A percentile compares a stretch with the other conserved stretches of the same genome.
phyloP scores from a whole-genome alignment of 1,139 yeast species.

The Geotrichum macrosporum region DNA sequence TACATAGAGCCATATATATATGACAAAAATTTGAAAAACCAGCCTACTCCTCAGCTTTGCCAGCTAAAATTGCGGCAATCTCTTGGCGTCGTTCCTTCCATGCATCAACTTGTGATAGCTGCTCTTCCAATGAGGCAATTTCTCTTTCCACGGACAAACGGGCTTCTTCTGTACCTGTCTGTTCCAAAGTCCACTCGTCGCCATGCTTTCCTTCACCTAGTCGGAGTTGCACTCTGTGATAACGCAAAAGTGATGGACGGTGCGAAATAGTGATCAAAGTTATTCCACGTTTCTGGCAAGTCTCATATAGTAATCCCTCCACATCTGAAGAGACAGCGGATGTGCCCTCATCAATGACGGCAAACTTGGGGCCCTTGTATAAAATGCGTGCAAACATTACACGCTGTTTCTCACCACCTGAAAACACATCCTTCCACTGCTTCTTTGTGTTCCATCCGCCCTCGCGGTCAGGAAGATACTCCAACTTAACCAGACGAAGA shows the following conservation, averaged over 20 bases:
- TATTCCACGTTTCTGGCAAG: slow-evolving; percentile 63
- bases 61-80: slow-evolving; percentile 29
- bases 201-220: slow-evolving; percentile 60
- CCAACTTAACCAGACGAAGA: slow-evolving; percentile 71
- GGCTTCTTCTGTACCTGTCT: slow-evolving; percentile 31
- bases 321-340: slow-evolving; percentile 90
- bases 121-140: slow-evolving; percentile 33
- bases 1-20: too few relatives aligned
- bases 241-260: slow-evolving; percentile 78
- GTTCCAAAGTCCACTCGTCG: slow-evolving; percentile 44
- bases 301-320: slow-evolving; percentile 81
- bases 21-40: too few relatives aligned
- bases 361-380: slow-evolving; percentile 76
- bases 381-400: slow-evolving; percentile 83
- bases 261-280: slow-evolving; percentile 82
- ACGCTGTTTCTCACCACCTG: slow-evolving; percentile 95
- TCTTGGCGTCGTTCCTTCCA: slow-evolving; percentile 37
- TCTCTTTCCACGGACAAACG: slow-evolving; percentile 38
- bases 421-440: slow-evolving; percentile 86
- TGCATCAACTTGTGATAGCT: slow-evolving; percentile 34
- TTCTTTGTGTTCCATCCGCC: slow-evolving; percentile 59
- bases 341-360: slow-evolving; percentile 87
- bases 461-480: slow-evolving; percentile 64
- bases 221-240: slow-evolving; percentile 64
- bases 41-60: too few relatives aligned